Evolutionary conservation across 306 rosid genomes (phyloP), one percentile per base, ranked within the genome.

Genomic region (Albizia julibrissin): DNA sequence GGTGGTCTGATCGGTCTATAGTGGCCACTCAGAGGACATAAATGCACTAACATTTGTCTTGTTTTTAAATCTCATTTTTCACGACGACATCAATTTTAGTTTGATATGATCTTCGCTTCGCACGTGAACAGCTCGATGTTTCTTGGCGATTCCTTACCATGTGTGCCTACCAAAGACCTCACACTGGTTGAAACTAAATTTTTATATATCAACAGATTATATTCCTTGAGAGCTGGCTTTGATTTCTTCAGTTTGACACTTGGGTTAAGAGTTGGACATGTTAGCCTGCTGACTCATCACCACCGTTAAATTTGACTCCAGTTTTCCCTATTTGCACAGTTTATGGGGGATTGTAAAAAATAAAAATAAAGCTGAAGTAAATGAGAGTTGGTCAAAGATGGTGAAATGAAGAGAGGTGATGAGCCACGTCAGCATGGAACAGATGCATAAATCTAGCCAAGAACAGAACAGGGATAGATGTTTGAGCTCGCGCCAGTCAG

Each of bases 41-140:
- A 22, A 71, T 42, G 26, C 74, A 11, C 31, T 71, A 26, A 12
- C 39, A 59, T 42, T 49, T 67, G 62, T 72, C 54, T 39, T 69
- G 61, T 77, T 58, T 77, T 58, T 49, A 33, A 33, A 22, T 52
- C 84, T 81, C 39, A 86, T 58, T 69, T 62, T 66, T 69, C 81
- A 81, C 56, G 82, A 81, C 56, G 82, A 81, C 74, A 24, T 68
- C 79, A n/a, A 0, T 43, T 40, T 71, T 47, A 13, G 31, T 75
- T 62, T 56, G 34, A 21, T 67, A 67, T 74, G 15, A 15, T 42
- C n/a, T 8, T 52, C 6, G 3, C 22, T 21, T 75, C 19, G 37
- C 92, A 88, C 89, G 89, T 80, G 88, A 84, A 88, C 88, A 88
- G 88, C 88, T 88, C 83, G 80, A 82, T 75, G 40, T 61, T 49